These are phyloP conservation scores for Scedosporium apiospermum DNA, from an alignment of 2,329 filamentous ascomycete genomes.

Conservation along the genomic window DNA sequence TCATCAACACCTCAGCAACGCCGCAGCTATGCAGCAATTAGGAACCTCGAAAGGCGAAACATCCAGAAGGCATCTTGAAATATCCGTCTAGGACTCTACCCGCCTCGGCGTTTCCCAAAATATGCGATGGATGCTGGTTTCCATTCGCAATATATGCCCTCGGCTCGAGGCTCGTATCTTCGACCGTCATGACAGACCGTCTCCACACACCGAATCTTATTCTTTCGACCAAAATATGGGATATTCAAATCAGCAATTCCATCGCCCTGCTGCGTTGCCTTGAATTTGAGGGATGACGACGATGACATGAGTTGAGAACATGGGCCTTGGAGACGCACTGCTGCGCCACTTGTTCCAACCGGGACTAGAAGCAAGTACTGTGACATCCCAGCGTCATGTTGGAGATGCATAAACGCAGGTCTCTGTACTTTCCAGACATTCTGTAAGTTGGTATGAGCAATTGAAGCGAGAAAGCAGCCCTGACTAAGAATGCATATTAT, in stretches of 20 bases:
- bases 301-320: background rate
- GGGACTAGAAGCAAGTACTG: background rate
- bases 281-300: background rate
- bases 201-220: too few relatives aligned
- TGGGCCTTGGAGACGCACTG: background rate
- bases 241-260: background rate
- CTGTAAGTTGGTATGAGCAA: background rate
- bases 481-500: too few relatives aligned
- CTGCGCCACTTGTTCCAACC: background rate
- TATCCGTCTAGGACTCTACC: background rate
- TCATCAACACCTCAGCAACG: background rate
- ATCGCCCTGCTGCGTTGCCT: background rate
- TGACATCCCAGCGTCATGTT: background rate
- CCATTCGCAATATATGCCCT: too few relatives aligned
- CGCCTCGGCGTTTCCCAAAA: too few relatives aligned
- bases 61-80: background rate
- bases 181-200: too few relatives aligned
- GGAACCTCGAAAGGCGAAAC: background rate
- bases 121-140: too few relatives aligned
- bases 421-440: background rate
- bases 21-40: background rate
- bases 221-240: too few relatives aligned
- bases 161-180: too few relatives aligned
- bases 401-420: background rate
- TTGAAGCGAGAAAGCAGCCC: too few relatives aligned